These are phyloP conservation scores for Pleurotus tuoliensis DNA, from an alignment of 768 basidiomycete genomes.

Conservation along the genomic window DNA sequence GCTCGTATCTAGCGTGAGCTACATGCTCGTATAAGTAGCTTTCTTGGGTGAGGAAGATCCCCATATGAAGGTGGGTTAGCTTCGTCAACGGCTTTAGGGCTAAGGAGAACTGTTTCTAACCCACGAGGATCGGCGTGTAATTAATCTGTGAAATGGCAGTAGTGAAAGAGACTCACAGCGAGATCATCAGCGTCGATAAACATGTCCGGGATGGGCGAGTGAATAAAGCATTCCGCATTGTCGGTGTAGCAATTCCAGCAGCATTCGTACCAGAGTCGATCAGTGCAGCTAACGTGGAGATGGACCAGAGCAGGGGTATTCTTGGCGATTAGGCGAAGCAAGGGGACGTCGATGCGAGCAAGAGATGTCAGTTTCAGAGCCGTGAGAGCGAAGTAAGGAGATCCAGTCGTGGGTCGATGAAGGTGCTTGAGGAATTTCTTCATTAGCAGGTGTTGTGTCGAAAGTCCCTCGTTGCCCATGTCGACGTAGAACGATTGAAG, in stretches of 20 bases:
- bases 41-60: constrained; percentile 59
- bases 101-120: constrained; percentile 38
- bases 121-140: not conserved
- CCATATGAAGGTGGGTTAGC: constrained; percentile 51
- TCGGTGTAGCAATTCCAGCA: constrained; percentile 68
- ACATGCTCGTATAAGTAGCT: constrained; percentile 45
- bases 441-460: constrained; percentile 38
- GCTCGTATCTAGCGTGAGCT: constrained; percentile 26
- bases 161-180: constrained; percentile 41
- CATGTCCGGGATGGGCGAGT: constrained; percentile 61
- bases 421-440: constrained; percentile 30
- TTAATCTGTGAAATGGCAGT: not conserved
- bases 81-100: constrained; percentile 42
- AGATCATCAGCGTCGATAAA: constrained; percentile 39
- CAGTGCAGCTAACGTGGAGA: constrained; percentile 57
- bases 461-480: constrained; percentile 37
- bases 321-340: constrained; percentile 44
- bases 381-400: constrained; percentile 32
- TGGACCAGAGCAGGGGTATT: constrained; percentile 41
- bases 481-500: constrained; percentile 38
- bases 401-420: constrained; percentile 12
- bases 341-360: constrained; percentile 49
- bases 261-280: constrained; percentile 52
- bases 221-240: constrained; percentile 44
- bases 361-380: constrained; percentile 48